These are phyloP conservation scores for Lactarius trivialis DNA, from an alignment of 768 basidiomycete species.

Conservation along the genomic window DNA sequence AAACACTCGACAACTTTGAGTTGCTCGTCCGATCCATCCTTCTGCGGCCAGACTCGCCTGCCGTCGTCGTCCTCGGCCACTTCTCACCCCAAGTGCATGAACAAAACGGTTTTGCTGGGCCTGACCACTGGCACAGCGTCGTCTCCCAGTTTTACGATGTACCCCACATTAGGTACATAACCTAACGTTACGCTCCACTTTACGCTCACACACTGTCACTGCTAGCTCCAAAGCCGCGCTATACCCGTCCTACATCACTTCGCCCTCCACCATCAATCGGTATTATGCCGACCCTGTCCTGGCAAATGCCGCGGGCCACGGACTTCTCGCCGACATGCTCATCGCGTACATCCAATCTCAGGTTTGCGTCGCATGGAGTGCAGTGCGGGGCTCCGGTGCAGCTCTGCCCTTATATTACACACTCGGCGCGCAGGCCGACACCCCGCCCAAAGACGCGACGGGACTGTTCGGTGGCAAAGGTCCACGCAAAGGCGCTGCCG, in stretches of 20 bases:
- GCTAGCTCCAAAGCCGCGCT: conserved; percentile 70
- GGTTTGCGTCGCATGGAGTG: conserved; percentile 80
- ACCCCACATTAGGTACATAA: conserved; percentile 77
- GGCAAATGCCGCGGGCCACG: conserved; percentile 74
- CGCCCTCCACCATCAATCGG: conserved; percentile 55
- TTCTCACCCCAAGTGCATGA: conserved; percentile 83
- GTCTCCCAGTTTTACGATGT: conserved; percentile 98
- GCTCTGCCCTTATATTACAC: conserved; percentile 20
- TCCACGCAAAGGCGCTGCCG: conserved; percentile 55
- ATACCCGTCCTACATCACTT: conserved; percentile 74
- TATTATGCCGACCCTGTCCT: conserved; percentile 84
- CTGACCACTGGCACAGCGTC: conserved; percentile 82
- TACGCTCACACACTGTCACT: neutral
- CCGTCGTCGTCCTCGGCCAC: conserved; percentile 91
- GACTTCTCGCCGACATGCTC: conserved; percentile 85
- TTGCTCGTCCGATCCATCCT: conserved; percentile 88
- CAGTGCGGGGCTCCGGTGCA: conserved; percentile 33
- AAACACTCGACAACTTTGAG: conserved; percentile 81
- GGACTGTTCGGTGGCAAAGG: conserved; percentile 85
- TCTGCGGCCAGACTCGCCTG: conserved; percentile 83
- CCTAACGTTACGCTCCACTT: neutral
- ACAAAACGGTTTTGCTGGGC: conserved; percentile 76
- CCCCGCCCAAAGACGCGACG: conserved; percentile 41
- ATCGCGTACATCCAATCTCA: conserved; percentile 86
- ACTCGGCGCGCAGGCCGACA: conserved; percentile 27